These are phyloP conservation scores for Solanum rostratum DNA, from an alignment of 257 asterid species.

Conservation along the genomic window DNA sequence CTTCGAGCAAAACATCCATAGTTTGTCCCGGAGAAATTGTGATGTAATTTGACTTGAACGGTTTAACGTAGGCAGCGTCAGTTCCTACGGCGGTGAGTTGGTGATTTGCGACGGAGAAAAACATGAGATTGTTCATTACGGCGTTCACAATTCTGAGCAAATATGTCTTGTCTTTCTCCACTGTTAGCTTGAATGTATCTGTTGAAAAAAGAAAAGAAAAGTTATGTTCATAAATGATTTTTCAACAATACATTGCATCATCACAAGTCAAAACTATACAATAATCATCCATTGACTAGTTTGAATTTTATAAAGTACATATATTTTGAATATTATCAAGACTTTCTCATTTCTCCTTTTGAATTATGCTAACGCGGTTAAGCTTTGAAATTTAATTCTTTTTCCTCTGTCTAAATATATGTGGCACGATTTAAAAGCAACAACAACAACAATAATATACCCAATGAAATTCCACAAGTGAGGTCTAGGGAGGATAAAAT, in stretches of 20 bases:
- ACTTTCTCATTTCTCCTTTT: neutral
- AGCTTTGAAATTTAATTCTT: neutral
- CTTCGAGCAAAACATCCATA: conserved; percentile 36
- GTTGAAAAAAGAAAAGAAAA: neutral
- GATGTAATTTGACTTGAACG: conserved; percentile 21
- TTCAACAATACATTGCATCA: neutral
- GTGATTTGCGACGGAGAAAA: conserved; percentile 37
- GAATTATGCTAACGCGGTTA: neutral
- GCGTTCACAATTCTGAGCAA: conserved; percentile 44
- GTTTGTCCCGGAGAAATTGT: conserved; percentile 56
- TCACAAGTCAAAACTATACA: neutral
- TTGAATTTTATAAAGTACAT: neutral
- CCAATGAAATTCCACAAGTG: too few species aligned
- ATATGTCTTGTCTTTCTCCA: conserved; percentile 38
- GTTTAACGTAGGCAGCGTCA: conserved; percentile 45
- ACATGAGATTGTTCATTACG: conserved; percentile 45
- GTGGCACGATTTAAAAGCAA: neutral
- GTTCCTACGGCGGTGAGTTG: conserved; percentile 40
- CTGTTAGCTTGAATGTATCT: conserved; percentile 36
- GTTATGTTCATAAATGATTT: neutral
- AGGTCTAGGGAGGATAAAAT: too few species aligned
- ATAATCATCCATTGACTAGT: neutral
- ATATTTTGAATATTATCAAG: neutral
- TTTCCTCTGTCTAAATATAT: neutral
- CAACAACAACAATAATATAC: too few species aligned